phyloP scores from a whole-genome alignment of 2,329 filamentous ascomycete species.

The Neonectria sp. region DNA sequence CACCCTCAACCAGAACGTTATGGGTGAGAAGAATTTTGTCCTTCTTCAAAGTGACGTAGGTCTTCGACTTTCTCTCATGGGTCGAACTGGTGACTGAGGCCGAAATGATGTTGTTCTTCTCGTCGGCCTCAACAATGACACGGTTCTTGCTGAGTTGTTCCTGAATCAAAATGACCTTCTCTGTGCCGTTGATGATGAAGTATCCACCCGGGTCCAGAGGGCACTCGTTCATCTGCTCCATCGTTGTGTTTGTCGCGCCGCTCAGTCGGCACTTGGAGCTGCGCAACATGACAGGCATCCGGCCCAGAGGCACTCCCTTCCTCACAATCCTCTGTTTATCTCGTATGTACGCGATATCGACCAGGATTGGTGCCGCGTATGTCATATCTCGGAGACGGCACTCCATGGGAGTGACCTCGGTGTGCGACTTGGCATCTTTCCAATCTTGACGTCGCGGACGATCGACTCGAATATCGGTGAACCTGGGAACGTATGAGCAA shows the following conservation, averaged over 20 bases:
- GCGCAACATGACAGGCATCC: conserved; percentile 96
- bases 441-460: conserved; percentile 84
- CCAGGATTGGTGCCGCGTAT: conserved; percentile 94
- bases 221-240: conserved; percentile 95
- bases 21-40: conserved; percentile 91
- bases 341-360: conserved; percentile 92
- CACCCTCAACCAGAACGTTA: conserved; percentile 91
- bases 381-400: conserved; percentile 97
- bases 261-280: conserved; percentile 93
- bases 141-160: conserved; percentile 99
- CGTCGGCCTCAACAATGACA: conserved; percentile 94
- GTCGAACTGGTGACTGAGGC: conserved; percentile 98
- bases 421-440: conserved; percentile 78
- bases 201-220: conserved; percentile 97
- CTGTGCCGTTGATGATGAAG: conserved; percentile 97
- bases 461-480: conserved; percentile 91
- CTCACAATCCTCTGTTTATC: conserved; percentile 83
- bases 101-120: conserved; percentile 93
- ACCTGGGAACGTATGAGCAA: conserved; percentile 57
- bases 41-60: conserved; percentile 95
- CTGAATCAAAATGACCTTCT: conserved; percentile 98
- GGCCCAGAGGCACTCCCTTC: conserved; percentile 85
- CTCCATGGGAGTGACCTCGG: conserved; percentile 92
- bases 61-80: conserved; percentile 97
- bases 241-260: conserved; percentile 86